Percentiles rank a stretch among this genome's conserved stretches.
Evolutionary conservation across 768 basidiomycete species (phyloP).

Genomic region (Rhizopogon vulgaris): DNA sequence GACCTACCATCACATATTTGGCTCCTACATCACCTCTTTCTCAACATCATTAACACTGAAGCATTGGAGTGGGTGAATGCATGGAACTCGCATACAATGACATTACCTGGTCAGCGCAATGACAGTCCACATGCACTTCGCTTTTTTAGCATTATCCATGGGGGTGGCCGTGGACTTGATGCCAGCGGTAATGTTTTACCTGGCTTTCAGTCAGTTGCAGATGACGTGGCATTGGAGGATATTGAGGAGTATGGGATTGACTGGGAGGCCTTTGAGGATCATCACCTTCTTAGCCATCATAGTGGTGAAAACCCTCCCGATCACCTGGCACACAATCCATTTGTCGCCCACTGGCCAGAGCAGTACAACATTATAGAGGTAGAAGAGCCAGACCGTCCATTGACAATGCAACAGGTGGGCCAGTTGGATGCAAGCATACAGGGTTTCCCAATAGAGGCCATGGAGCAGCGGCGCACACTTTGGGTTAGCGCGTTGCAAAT

Average conservation of each 20-base stretch:
- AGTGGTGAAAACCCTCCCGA: background rate
- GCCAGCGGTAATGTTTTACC: too few relatives aligned
- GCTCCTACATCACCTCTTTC: constrained; percentile 35
- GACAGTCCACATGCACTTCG: background rate
- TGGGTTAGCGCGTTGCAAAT: too few relatives aligned
- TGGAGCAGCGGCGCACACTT: too few relatives aligned
- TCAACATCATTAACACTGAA: constrained; percentile 26
- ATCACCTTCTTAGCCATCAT: constrained; percentile 8
- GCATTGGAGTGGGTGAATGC: constrained; percentile 22
- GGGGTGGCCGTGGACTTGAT: background rate
- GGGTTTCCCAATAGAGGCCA: too few relatives aligned
- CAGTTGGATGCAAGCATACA: too few relatives aligned
- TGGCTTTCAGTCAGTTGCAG: too few relatives aligned
- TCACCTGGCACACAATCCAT: background rate
- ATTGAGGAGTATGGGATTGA: constrained; percentile 19
- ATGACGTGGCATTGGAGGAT: background rate
- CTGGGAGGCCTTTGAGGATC: constrained; percentile 15
- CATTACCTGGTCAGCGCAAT: background rate
- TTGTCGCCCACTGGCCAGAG: background rate
- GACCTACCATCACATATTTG: constrained; percentile 29
- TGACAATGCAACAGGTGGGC: too few relatives aligned
- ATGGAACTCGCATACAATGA: constrained; percentile 31
- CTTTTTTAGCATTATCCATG: background rate
- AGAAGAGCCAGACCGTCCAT: too few relatives aligned
- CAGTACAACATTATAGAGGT: background rate